A percentile compares a stretch with the other conserved stretches of the same genome.
These are phyloP conservation scores for Phytophthora fragariae DNA, from an alignment of 352 stramenopile species.

Conservation along the genomic window DNA sequence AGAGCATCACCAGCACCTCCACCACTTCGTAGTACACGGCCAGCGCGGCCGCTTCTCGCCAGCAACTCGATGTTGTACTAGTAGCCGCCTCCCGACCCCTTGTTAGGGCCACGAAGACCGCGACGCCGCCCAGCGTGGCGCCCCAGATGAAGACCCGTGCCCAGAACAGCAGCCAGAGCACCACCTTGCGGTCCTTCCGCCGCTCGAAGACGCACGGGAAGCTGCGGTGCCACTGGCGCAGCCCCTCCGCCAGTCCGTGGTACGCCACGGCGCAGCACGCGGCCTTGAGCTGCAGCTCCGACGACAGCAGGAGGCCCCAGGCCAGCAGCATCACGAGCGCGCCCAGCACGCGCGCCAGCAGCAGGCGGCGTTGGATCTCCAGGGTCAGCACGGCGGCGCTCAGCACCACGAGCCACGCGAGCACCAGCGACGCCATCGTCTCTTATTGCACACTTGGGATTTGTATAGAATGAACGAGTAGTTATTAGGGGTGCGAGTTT, in stretches of 20 bases:
- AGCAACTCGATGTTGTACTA: not conserved
- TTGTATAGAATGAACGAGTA: no score
- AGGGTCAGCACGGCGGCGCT: slow-evolving; percentile 58
- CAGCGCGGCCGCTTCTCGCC: slow-evolving; percentile 25
- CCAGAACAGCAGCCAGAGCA: slow-evolving; percentile 65
- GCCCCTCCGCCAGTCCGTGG: slow-evolving; percentile 47
- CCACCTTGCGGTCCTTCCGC: slow-evolving; percentile 43
- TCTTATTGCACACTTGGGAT: not conserved
- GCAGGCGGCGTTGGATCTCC: slow-evolving; percentile 64
- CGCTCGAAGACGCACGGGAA: slow-evolving; percentile 48
- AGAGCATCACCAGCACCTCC: slow-evolving; percentile 66
- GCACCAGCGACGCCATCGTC: slow-evolving; percentile 27
- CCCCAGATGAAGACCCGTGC: slow-evolving; percentile 74
- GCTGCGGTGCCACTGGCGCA: slow-evolving; percentile 42
- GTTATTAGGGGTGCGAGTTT: no score
- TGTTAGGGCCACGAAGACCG: slow-evolving; percentile 12
- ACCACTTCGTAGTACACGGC: slow-evolving; percentile 56
- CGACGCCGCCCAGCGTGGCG: slow-evolving; percentile 47
- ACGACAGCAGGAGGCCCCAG: slow-evolving; percentile 45
- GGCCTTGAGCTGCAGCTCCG: slow-evolving; percentile 53
- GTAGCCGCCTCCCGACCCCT: not conserved
- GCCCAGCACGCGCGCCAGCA: slow-evolving; percentile 52
- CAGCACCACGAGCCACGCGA: slow-evolving; percentile 61
- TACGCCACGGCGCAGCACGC: slow-evolving; percentile 53
- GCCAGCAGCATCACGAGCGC: slow-evolving; percentile 45